A percentile compares a stretch with the other conserved stretches of the same genome.
phyloP scores from a whole-genome alignment of 805 yeast species.

The Candida succiphila region DNA sequence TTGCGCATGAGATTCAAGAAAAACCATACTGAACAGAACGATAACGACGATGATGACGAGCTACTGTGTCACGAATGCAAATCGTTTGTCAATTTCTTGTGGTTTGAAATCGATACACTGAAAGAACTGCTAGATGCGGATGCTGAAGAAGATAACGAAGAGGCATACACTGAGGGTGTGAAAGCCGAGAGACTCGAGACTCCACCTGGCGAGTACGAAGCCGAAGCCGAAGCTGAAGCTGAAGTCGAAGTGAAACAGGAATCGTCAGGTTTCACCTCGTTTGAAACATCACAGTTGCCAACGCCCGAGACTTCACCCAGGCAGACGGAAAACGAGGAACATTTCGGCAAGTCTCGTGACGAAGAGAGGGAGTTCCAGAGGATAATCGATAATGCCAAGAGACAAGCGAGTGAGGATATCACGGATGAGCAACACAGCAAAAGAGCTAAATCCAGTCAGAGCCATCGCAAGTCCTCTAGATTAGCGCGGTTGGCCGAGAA shows the following conservation, averaged over 20 bases:
- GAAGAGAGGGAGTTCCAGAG: constrained; percentile 16
- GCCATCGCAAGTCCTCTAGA: constrained; percentile 8
- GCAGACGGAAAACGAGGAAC: too few species aligned
- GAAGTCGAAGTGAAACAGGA: not conserved
- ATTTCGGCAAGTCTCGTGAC: too few species aligned
- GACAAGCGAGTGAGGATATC: constrained; percentile 1
- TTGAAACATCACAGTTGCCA: constrained; percentile 8
- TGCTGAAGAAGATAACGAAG: constrained; percentile 1
- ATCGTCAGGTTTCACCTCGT: not conserved
- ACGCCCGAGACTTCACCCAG: constrained; percentile 22
- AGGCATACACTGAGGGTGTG: constrained; percentile 3
- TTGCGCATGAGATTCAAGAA: not conserved
- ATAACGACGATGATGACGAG: constrained; percentile 24
- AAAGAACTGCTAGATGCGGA: constrained; percentile 5
- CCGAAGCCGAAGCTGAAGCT: not conserved
- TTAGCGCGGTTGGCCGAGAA: constrained; percentile 15
- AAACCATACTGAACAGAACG: constrained; percentile 2
- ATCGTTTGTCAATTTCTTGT: constrained; percentile 36
- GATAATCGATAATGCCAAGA: constrained; percentile 14
- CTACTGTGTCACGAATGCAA: constrained; percentile 38
- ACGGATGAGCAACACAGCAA: not conserved
- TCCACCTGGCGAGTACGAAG: too few species aligned
- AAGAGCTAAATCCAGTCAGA: not conserved
- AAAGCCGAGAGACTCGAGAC: not conserved
- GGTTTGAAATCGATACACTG: constrained; percentile 28